Evolutionary conservation across 306 rosid genomes (phyloP), one percentile per base, ranked within the genome.

Genomic region (Cucurbita pepo): DNA sequence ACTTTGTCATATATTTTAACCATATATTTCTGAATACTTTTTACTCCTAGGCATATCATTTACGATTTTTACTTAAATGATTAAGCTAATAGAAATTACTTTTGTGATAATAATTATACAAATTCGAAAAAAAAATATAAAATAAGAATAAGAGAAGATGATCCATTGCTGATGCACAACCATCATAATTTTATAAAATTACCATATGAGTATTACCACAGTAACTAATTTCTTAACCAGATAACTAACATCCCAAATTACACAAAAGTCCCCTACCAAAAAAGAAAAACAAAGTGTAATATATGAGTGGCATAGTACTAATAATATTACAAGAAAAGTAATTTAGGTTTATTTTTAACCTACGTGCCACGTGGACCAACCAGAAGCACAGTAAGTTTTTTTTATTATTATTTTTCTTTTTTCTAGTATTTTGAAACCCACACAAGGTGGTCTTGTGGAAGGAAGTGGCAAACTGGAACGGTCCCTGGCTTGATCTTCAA

Each of bases 401-500:
- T 30, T 30, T 30, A 30, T 30, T 30, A 30, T 30, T 30, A 30
- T 30, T 30, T 30, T 30, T 15, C 8, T 4, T 11, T 58, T 14
- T 6, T 13, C 40, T 34, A 59, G 10, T 59, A 59, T 34, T 82
- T 79, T 8, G 84, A 75, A 67, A 86, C 83, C 98, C 96, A 92
- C 8, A 92, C 91, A 53, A 90, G 67, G 15, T 92, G 96, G 77
- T 90, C 96, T 81, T 83, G 76, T 0, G 97, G 97, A 61, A 92
- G 92, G 79, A 90, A 92, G 74, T 92, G 97, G 81, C 97, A 90
- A 5, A 92, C 80, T 0, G 97, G 90, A 64, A 86, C 84, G 0
- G 86, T 87, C 53, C 96, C 97, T 0, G 95, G 97, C 82, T 83
- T 83, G 43, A 92, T 88, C 38, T 90, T 90, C 15, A 92, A 91